Evolutionary conservation across 306 rosid genomes (phyloP).

Genomic region (Comarum palustre): DNA sequence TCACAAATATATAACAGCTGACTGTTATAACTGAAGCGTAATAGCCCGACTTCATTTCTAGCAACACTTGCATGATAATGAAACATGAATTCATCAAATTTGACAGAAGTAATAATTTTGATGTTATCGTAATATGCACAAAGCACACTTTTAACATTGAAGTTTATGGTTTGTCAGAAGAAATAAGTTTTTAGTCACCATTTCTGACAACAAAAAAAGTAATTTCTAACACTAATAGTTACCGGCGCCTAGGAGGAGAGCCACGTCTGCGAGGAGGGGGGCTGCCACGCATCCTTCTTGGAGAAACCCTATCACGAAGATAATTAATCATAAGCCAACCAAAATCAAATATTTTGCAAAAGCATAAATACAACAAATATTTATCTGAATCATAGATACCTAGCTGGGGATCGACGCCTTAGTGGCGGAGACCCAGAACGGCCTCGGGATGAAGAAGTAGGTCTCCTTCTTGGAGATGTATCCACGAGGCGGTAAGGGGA

Average conservation of each 20-base stretch:
- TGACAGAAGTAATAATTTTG: not conserved
- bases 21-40: not conserved
- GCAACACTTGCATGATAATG: not conserved
- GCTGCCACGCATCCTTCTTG: slow-evolving; percentile 89
- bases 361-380: slow-evolving; percentile 6
- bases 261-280: slow-evolving; percentile 89
- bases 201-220: not conserved
- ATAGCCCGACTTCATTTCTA: not conserved
- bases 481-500: slow-evolving; percentile 87
- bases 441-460: slow-evolving; percentile 73
- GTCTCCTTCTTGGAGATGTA: slow-evolving; percentile 85
- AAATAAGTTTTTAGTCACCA: not conserved
- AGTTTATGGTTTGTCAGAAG: not conserved
- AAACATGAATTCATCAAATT: not conserved
- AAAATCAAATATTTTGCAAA: slow-evolving; percentile 9
- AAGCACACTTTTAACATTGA: not conserved
- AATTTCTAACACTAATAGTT: slow-evolving; percentile 14
- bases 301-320: slow-evolving; percentile 42
- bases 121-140: not conserved
- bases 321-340: slow-evolving; percentile 5
- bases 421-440: slow-evolving; percentile 76
- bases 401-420: slow-evolving; percentile 84
- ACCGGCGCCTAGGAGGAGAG: slow-evolving; percentile 89
- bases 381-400: slow-evolving; percentile 37
- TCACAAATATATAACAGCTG: not conserved